These are phyloP conservation scores for Chrysosphaeria jannelii DNA, from an alignment of 2,329 filamentous ascomycete genomes.

Conservation along the genomic window DNA sequence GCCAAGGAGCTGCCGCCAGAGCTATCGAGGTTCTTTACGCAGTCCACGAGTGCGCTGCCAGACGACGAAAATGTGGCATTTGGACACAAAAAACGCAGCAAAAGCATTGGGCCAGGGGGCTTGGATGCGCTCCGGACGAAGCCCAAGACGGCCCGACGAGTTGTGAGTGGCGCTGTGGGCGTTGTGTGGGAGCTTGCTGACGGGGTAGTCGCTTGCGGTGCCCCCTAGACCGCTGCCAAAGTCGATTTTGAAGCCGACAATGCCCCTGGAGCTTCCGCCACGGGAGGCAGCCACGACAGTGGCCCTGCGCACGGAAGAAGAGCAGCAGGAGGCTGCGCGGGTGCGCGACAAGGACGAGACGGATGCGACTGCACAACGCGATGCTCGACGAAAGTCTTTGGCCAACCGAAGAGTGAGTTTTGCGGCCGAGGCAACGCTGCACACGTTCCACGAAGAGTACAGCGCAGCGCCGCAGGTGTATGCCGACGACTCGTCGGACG, in stretches of 20 bases:
- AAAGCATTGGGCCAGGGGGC: conserved; percentile 82
- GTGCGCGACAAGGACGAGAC: conserved; percentile 40
- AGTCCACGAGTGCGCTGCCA: too few relatives aligned
- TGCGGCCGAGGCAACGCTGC: conserved; percentile 82
- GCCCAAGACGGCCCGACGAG: conserved; percentile 48
- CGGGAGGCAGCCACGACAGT: conserved; percentile 27
- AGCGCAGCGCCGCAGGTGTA: too few relatives aligned
- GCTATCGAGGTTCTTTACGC: too few relatives aligned
- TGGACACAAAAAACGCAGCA: too few relatives aligned
- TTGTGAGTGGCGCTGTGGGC: conserved; percentile 22
- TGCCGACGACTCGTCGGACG: too few relatives aligned
- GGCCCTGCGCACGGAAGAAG: conserved; percentile 35
- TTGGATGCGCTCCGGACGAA: conserved; percentile 51
- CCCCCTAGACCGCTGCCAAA: conserved; percentile 19
- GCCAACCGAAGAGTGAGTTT: conserved; percentile 89
- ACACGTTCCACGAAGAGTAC: conserved; percentile 91
- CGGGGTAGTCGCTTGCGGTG: conserved; percentile 20
- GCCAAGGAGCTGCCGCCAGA: too few relatives aligned
- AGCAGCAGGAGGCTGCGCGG: conserved; percentile 37
- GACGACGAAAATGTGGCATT: too few relatives aligned
- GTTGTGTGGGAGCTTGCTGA: conserved; percentile 5
- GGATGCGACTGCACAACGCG: conserved; percentile 39
- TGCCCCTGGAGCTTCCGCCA: conserved; percentile 38
- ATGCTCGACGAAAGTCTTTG: conserved; percentile 73
- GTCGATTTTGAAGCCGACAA: conserved; percentile 59